A percentile compares a stretch with the other conserved stretches of the same genome.
Evolutionary conservation across 176 grass and related monocot species (phyloP).

Genomic region (Thinopyrum elongatum): DNA sequence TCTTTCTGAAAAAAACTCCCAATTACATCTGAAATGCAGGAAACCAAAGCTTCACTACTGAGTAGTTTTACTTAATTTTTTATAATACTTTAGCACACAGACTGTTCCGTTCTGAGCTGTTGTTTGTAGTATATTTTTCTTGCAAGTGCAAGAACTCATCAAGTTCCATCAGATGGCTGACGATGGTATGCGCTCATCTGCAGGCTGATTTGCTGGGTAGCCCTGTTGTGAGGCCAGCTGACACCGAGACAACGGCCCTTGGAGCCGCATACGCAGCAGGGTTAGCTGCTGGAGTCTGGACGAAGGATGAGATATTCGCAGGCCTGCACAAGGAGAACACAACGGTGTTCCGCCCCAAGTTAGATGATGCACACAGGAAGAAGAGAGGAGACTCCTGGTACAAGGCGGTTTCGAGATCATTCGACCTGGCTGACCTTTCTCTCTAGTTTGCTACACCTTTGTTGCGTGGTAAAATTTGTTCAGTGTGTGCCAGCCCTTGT

Average conservation of each 20-base stretch:
- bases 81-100: not conserved
- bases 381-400: slow-evolving; percentile 66
- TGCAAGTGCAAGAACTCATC: not conserved
- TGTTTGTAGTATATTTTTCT: not conserved
- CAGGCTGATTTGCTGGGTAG: slow-evolving; percentile 84
- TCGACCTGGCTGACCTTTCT: slow-evolving; percentile 74
- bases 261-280: slow-evolving; percentile 90
- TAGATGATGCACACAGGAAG: slow-evolving; percentile 43
- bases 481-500: not conserved
- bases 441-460: not conserved
- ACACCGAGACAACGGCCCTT: slow-evolving; percentile 82
- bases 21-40: not conserved
- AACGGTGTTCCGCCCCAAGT: slow-evolving; percentile 41
- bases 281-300: slow-evolving; percentile 66
- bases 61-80: not conserved
- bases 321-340: slow-evolving; percentile 58
- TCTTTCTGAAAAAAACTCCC: not conserved
- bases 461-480: not conserved
- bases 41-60: not conserved
- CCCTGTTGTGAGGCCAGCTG: slow-evolving; percentile 70
- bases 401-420: slow-evolving; percentile 70
- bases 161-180: not conserved
- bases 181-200: not conserved
- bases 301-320: slow-evolving; percentile 43
- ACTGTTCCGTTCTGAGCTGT: not conserved